Evolutionary conservation across 2,329 filamentous ascomycete species (phyloP).

Genomic region (Aureobasidium leucospermi): DNA sequence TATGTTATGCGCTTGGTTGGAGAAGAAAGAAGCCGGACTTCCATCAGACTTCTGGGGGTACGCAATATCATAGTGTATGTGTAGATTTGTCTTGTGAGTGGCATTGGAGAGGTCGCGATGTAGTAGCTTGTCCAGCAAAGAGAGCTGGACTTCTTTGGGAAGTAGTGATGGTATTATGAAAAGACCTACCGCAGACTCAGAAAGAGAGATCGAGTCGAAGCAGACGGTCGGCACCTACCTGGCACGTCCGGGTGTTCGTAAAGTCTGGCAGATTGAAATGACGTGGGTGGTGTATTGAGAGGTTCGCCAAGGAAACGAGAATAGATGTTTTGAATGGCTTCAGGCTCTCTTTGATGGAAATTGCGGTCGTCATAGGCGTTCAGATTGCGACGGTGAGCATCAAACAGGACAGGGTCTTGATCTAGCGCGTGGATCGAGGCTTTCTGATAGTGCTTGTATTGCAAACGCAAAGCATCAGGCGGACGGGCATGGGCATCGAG

Average conservation of each 20-base stretch:
- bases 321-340: conserved; percentile 30
- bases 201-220: background rate
- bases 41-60: conserved; percentile 42
- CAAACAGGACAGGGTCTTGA: conserved; percentile 43
- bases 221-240: conserved; percentile 43
- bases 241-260: conserved; percentile 61
- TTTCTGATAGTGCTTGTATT: conserved; percentile 70
- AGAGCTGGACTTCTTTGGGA: conserved; percentile 59
- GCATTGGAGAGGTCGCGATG: conserved; percentile 70
- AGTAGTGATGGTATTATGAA: conserved; percentile 69
- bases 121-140: conserved; percentile 65
- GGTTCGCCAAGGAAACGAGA: conserved; percentile 21
- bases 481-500: conserved; percentile 69
- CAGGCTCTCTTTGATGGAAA: conserved; percentile 33
- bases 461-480: conserved; percentile 58
- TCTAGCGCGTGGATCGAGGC: conserved; percentile 37
- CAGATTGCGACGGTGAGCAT: conserved; percentile 26
- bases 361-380: conserved; percentile 22
- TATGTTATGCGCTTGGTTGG: conserved; percentile 30
- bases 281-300: background rate
- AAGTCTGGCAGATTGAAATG: conserved; percentile 12
- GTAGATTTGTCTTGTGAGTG: conserved; percentile 79
- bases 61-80: conserved; percentile 67
- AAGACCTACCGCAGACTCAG: conserved; percentile 49
- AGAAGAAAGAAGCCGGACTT: conserved; percentile 48